phyloP scores from a whole-genome alignment of 176 grass and related monocot species.

The Oryza coarctata region DNA sequence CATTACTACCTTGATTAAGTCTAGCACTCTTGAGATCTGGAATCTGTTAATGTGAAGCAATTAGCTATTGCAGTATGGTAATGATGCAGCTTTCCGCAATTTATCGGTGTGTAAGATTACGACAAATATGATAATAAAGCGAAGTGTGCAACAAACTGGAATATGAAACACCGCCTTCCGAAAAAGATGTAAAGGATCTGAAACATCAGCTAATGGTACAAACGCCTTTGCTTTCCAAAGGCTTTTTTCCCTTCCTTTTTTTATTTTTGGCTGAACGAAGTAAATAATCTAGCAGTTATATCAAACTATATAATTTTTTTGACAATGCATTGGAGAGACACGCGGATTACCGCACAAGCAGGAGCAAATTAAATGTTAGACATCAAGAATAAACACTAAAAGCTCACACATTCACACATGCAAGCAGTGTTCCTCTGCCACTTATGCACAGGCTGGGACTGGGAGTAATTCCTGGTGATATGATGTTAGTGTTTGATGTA shows the following conservation, averaged over 20 bases:
- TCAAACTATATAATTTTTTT: background rate
- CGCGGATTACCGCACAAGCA: background rate
- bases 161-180: background rate
- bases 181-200: background rate
- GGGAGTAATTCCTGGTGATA: conserved; percentile 30
- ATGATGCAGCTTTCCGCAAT: background rate
- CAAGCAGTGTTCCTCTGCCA: background rate
- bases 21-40: background rate
- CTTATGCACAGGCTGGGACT: conserved; percentile 3
- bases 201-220: background rate
- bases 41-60: conserved; percentile 2
- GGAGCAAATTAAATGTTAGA: background rate
- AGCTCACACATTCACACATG: background rate
- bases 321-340: background rate
- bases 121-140: background rate
- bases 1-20: background rate
- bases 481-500: conserved; percentile 48
- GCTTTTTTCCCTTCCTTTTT: too few relatives aligned
- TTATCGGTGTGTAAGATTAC: background rate
- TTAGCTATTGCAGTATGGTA: background rate
- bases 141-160: background rate
- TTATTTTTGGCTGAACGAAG: background rate
- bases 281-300: background rate
- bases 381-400: conserved; percentile 2
- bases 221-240: conserved; percentile 2